Base-by-base conservation (phyloP, 2,329 filamentous ascomycete genomes). In the Coniochaeta ligniaria region DNA sequence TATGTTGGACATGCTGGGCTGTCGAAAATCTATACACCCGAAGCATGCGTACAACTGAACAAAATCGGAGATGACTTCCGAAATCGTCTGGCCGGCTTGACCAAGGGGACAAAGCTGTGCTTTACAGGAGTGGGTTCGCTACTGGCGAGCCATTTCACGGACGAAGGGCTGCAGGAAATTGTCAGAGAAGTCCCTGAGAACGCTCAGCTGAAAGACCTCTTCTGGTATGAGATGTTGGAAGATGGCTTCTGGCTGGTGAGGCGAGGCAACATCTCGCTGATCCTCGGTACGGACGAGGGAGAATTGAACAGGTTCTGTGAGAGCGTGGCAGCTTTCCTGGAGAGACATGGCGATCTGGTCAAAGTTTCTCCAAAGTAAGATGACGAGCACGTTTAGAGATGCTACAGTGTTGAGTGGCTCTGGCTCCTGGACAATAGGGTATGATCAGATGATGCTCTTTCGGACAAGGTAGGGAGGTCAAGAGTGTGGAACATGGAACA, bases 161-260 rank as follows among this genome's bases (percentile, higher is more conserved):
- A 70, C 12, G 63, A 68, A 20, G 69, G 69, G 0, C 62, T 63
- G 3, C 62, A 69, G 9, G 63, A 67, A 0, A 69, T 78, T 3
- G 70, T 74, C 17, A 63, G 74, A 5, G 67, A 70, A 20, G 72
- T 73, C 17, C 58, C 68, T 1, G 62, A 76, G 56, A 61, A 69
- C 5, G 56, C 60, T 22, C 67, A 69, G 20, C 59, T 80, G 31
- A 73, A 73, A 58, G 73, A 78, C 36, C 64, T 80, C 2, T 77
- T 80, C 60, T 79, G 78, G 73, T 73, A 76, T n/a, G 74, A 79
- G 60, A 78, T 80, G 75, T 61, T 79, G 54, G 72, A 78, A 57
- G 69, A 72, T 12, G 73, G 74, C 0, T 80, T 76, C 59, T 80
- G 77, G 73, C 65, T 77, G 11, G 73, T 75, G 1, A 66, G 73